These are phyloP conservation scores for Diutina rugosa DNA, from an alignment of 1,139 yeast species.

Conservation along the genomic window DNA sequence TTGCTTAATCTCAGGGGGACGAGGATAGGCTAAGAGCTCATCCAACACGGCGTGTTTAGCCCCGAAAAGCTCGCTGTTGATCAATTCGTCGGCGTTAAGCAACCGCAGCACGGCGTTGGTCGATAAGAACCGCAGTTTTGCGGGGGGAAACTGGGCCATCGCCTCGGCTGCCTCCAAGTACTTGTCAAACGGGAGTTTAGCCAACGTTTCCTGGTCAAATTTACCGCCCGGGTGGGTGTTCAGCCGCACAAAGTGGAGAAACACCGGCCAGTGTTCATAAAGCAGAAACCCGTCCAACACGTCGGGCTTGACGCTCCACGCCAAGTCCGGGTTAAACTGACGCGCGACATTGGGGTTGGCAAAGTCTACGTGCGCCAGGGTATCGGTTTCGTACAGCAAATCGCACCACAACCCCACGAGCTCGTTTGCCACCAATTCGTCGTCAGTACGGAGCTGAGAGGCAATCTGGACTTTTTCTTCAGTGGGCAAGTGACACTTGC, in stretches of 20 bases:
- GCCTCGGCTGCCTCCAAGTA: not conserved
- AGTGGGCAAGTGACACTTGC: not conserved
- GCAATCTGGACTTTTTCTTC: not conserved
- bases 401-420: not conserved
- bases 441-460: not conserved
- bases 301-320: not conserved
- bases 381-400: not conserved
- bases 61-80: not conserved
- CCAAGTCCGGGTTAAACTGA: not conserved
- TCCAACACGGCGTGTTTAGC: not conserved
- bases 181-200: not conserved
- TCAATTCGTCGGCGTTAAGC: not conserved
- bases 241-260: not conserved
- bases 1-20: not conserved
- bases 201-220: not conserved
- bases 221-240: not conserved
- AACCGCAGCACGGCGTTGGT: not conserved
- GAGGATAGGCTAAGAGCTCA: not conserved
- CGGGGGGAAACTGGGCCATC: not conserved
- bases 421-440: not conserved
- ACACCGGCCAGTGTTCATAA: not conserved
- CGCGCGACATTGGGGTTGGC: conserved; percentile 1
- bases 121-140: not conserved
- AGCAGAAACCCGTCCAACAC: not conserved
- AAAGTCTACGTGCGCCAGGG: not conserved